A percentile compares a stretch with the other conserved stretches of the same genome.
Evolutionary conservation across 352 stramenopile species (phyloP).

Genomic region (Pilasporangium apinafurcum): DNA sequence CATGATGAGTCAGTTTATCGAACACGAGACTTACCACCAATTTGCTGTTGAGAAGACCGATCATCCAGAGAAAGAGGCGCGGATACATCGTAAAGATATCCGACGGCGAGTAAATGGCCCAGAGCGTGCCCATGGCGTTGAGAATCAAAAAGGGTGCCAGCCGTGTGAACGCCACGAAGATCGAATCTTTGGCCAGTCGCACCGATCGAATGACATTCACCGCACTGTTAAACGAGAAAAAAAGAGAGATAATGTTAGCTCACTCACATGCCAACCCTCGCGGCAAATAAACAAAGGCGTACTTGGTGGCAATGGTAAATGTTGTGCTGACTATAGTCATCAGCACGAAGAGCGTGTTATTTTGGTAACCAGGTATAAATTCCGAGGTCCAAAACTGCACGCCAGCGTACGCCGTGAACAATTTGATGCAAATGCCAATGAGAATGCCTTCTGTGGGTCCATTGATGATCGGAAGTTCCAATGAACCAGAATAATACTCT

Average conservation of each 20-base stretch:
- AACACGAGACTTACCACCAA: slow-evolving; percentile 52
- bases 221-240: slow-evolving; percentile 22
- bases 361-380: slow-evolving; percentile 52
- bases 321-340: slow-evolving; percentile 47
- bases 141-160: slow-evolving; percentile 68
- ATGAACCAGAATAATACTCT: slow-evolving; percentile 93
- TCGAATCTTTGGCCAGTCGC: slow-evolving; percentile 55
- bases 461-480: slow-evolving; percentile 96
- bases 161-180: slow-evolving; percentile 75
- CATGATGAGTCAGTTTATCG: background rate
- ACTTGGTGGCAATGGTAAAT: slow-evolving; percentile 74
- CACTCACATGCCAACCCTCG: background rate
- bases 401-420: slow-evolving; percentile 58
- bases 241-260: slow-evolving; percentile 1
- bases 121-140: slow-evolving; percentile 62
- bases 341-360: slow-evolving; percentile 81
- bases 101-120: slow-evolving; percentile 64
- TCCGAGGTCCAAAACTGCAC: slow-evolving; percentile 70
- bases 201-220: slow-evolving; percentile 71
- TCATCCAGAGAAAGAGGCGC: slow-evolving; percentile 83
- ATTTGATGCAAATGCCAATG: slow-evolving; percentile 68
- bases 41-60: slow-evolving; percentile 85
- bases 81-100: slow-evolving; percentile 72
- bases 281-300: slow-evolving; percentile 18
- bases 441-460: slow-evolving; percentile 95